phyloP scores from a whole-genome alignment of 306 rosid species.

The Bauhinia variegata region DNA sequence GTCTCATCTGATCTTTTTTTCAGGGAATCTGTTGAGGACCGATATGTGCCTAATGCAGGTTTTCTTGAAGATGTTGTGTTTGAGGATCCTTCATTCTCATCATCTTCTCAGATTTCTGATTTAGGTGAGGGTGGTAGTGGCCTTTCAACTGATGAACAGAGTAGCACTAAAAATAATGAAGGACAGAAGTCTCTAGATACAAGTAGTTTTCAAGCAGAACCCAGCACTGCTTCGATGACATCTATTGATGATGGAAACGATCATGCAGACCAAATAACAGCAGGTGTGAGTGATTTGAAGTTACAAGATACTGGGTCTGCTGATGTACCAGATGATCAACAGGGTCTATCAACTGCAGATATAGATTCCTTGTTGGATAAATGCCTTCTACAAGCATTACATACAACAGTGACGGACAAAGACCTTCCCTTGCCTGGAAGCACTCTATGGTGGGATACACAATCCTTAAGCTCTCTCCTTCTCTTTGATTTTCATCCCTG shows the following conservation, averaged over 20 bases:
- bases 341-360: slow-evolving; percentile 63
- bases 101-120: slow-evolving; percentile 48
- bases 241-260: slow-evolving; percentile 34
- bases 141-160: slow-evolving; percentile 48
- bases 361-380: slow-evolving; percentile 80
- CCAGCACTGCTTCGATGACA: slow-evolving; percentile 26
- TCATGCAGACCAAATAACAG: slow-evolving; percentile 48
- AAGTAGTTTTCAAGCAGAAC: slow-evolving; percentile 43
- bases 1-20: slow-evolving; percentile 29
- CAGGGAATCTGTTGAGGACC: slow-evolving; percentile 83
- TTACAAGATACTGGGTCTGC: slow-evolving; percentile 50
- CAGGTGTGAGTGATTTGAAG: slow-evolving; percentile 58
- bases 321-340: slow-evolving; percentile 57
- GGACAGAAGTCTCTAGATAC: slow-evolving; percentile 44
- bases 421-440: slow-evolving; percentile 97
- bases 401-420: slow-evolving; percentile 83
- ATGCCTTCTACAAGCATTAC: slow-evolving; percentile 90
- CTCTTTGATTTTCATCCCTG: not conserved
- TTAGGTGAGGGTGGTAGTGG: slow-evolving; percentile 41
- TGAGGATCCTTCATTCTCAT: slow-evolving; percentile 69
- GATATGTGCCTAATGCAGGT: slow-evolving; percentile 86
- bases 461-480: not conserved
- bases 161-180: slow-evolving; percentile 33
- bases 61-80: slow-evolving; percentile 81
- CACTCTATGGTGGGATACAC: slow-evolving; percentile 69